Base-by-base conservation (phyloP, 257 asterid species). In the Salvia splendens region DNA sequence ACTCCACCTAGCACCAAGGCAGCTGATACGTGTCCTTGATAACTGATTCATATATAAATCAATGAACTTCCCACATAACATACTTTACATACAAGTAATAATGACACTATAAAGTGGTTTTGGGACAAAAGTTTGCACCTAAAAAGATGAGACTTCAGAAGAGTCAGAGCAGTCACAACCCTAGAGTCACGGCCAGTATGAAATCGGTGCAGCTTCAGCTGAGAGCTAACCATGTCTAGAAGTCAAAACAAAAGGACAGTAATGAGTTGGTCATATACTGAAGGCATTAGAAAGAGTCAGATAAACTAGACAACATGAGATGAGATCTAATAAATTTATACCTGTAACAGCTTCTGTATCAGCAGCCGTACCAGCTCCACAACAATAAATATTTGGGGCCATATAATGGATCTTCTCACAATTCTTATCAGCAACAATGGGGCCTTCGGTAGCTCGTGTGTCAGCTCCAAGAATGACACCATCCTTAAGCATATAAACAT, bases 381-480 rank as follows among this genome's bases (percentile, higher is more conserved):
- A 81, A 67, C 83, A 81, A 49, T 81, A 81, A 12, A 81, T 81
- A 70, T 81, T 81, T 45, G 83, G 86, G 61, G 79, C 97, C 92
- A 94, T 86, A 69, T 84, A 94, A 68, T 94, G 99, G 54, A 94
- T 94, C 80, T 91, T 94, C 79, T 94, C 98, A 67, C 98, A 94
- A 71, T 91, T 94, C 82, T 94, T 94, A 73, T 94, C 99, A 24
- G 98, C 98, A 61, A 94, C 98, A 80, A 94, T 94, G n/a, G 98
- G 97, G 17, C 99, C 98, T 78, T 84, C 98, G 33, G 99, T 91
- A 67, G 99, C 99, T 66, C 98, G 81, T 0, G 98, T 94, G 68
- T 94, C 98, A 36, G 99, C 99, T 78, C 99, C 99, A 32, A 94
- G 97, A 77, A 94, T 91, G 71, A 94, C 92, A 69, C 98, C 98